phyloP scores from a whole-genome alignment of 441 rosid genomes.

The Erodium moschatum region DNA sequence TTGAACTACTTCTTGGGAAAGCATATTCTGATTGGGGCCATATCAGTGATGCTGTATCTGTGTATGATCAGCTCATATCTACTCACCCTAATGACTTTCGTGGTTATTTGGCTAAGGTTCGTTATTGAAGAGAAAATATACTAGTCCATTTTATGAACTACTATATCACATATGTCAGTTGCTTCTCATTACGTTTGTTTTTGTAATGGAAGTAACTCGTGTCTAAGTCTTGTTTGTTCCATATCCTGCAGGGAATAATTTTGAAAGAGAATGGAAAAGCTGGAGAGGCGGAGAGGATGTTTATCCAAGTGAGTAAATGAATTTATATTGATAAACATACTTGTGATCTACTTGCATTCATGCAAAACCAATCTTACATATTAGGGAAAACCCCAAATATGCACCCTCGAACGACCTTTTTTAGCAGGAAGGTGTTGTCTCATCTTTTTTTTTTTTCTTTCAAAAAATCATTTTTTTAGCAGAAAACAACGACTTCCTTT shows the following conservation, averaged over 20 bases:
- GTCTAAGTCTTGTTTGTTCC: conserved; percentile 13
- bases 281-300: conserved; percentile 96
- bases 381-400: no score
- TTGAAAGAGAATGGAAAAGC: conserved; percentile 69
- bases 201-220: neutral
- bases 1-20: conserved; percentile 83
- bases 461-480: no score
- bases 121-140: neutral
- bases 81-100: conserved; percentile 75
- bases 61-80: conserved; percentile 70
- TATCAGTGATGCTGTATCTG: conserved; percentile 74
- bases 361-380: neutral
- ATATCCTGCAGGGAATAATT: conserved; percentile 61
- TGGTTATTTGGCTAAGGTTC: conserved; percentile 87
- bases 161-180: neutral
- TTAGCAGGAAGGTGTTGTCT: no score
- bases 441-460: no score
- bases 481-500: no score
- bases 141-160: neutral
- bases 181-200: neutral
- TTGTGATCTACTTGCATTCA: neutral
- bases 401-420: no score
- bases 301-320: conserved; percentile 61
- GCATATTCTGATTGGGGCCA: conserved; percentile 91
- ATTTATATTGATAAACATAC: neutral